A percentile compares a stretch with the other conserved stretches of the same genome.
Evolutionary conservation across 768 basidiomycete genomes (phyloP).

Genomic region (Daedaleopsis sinensis): DNA sequence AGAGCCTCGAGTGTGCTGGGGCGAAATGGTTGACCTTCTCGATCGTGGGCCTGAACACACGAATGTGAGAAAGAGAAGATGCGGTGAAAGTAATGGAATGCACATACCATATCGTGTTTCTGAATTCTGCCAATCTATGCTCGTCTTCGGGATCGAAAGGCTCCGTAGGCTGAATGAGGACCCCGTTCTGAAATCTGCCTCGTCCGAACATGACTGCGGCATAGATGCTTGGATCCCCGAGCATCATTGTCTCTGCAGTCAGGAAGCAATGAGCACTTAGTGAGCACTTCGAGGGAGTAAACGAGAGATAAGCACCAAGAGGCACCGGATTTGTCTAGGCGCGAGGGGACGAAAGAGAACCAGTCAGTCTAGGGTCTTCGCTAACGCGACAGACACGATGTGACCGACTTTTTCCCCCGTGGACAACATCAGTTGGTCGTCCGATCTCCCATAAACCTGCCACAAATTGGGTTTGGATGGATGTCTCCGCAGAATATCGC

Average conservation of each 20-base stretch:
- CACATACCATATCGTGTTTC: conserved; percentile 38
- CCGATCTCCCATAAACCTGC: conserved; percentile 30
- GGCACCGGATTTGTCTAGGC: no score
- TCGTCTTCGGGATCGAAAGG: conserved; percentile 27
- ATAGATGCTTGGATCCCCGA: conserved; percentile 33
- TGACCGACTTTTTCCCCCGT: conserved; percentile 30
- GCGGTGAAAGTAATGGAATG: not conserved
- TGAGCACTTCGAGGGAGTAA: no score
- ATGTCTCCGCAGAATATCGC: conserved; percentile 23
- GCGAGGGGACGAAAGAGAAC: no score
- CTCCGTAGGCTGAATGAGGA: conserved; percentile 40
- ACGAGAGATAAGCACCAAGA: no score
- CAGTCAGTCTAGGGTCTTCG: no score
- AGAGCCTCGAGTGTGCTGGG: conserved; percentile 29
- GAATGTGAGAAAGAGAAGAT: not conserved
- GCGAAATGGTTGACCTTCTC: conserved; percentile 30
- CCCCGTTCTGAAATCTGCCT: conserved; percentile 39
- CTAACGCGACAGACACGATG: not conserved
- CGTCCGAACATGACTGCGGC: conserved; percentile 43
- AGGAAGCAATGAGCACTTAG: no score
- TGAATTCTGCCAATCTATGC: conserved; percentile 30
- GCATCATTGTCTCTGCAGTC: conserved; percentile 31
- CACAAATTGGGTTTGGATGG: conserved; percentile 21
- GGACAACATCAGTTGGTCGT: conserved; percentile 2
- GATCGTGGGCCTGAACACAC: conserved; percentile 39